Conservation (phyloP, 2,329 filamentous ascomycete genomes). For the Hortaea werneckii region DNA sequence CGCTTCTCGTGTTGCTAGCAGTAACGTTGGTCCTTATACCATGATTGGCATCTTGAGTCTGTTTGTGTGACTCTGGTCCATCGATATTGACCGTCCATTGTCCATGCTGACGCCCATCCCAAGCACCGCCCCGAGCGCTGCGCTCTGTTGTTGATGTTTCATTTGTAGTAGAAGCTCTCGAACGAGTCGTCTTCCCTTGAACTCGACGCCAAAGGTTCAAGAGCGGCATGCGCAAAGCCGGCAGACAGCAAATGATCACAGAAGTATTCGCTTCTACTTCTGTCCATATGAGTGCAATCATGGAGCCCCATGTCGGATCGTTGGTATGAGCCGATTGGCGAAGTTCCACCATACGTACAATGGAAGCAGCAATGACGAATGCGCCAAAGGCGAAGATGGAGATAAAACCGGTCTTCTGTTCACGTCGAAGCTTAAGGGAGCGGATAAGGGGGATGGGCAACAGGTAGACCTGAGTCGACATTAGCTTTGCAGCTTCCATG, state of each 20-base stretch:
- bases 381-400: conserved; percentile 16
- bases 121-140: background rate
- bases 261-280: conserved; percentile 18
- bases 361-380: conserved; percentile 18
- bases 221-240: conserved; percentile 11
- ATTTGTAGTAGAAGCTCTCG: background rate
- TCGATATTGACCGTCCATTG: background rate
- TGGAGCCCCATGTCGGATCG: conserved; percentile 18
- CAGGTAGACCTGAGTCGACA: conserved; percentile 12
- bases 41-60: background rate
- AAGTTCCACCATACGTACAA: conserved; percentile 18
- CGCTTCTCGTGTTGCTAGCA: background rate
- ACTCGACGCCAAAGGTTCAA: conserved; percentile 5
- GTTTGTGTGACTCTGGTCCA: too few relatives aligned
- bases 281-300: conserved; percentile 16
- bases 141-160: background rate
- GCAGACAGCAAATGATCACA: conserved; percentile 18
- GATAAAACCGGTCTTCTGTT: conserved; percentile 14
- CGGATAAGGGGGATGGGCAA: conserved; percentile 20
- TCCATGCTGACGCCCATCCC: background rate
- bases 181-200: background rate
- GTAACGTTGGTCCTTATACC: background rate
- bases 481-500: background rate
- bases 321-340: conserved; percentile 7
- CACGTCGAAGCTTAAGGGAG: conserved; percentile 13